Conservation (phyloP, 768 basidiomycete species). For the Gymnopilus junonius region DNA sequence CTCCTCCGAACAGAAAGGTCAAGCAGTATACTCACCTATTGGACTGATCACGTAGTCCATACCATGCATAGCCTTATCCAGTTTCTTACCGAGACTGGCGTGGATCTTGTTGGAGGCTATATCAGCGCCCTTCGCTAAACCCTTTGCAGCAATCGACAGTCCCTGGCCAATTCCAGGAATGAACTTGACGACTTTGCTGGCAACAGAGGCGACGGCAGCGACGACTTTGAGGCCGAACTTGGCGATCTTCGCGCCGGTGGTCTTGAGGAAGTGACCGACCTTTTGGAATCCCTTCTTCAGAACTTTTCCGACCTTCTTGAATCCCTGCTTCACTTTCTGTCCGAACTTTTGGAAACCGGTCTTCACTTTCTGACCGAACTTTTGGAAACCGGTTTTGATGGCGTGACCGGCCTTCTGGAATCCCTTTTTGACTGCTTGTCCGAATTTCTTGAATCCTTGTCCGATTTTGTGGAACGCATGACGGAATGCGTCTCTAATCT, state of each 20-base stretch:
- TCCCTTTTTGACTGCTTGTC: neutral
- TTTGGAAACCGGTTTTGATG: neutral
- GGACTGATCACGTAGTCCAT: constrained; percentile 1
- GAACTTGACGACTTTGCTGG: neutral
- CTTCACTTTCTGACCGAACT: neutral
- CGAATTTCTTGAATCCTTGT: neutral
- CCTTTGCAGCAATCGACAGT: neutral
- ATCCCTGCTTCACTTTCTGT: neutral
- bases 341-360: neutral
- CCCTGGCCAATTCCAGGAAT: neutral
- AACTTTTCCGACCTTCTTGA: neutral
- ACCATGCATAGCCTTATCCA: neutral
- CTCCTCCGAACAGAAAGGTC: neutral
- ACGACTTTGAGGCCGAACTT: neutral
- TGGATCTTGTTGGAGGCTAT: neutral
- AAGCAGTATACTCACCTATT: neutral
- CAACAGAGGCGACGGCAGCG: neutral
- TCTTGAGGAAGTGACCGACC: neutral
- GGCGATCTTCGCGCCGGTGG: neutral
- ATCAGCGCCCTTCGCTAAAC: neutral
- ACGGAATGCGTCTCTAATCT: neutral
- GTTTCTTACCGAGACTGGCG: neutral
- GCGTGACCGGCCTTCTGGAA: neutral
- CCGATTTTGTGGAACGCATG: neutral
- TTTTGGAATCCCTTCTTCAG: neutral